Conservation (phyloP, 2,329 filamentous ascomycete species). For the Tolypocladium guangdongense region DNA sequence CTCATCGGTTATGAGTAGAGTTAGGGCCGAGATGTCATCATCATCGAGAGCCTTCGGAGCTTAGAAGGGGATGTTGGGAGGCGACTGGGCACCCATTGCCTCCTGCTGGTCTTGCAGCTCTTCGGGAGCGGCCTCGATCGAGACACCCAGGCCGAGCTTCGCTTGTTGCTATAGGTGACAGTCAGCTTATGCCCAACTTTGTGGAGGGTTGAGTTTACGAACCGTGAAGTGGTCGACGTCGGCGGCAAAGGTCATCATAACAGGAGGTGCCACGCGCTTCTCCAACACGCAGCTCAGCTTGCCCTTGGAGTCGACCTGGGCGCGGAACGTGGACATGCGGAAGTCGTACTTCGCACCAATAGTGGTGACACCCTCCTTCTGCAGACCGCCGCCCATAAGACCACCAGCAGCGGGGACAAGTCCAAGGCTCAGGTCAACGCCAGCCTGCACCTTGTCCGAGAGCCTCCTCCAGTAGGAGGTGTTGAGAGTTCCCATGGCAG, state of each 20-base stretch:
- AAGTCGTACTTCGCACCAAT: slow-evolving; percentile 98
- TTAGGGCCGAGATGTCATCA: slow-evolving; percentile 9
- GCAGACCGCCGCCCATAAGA: slow-evolving; percentile 63
- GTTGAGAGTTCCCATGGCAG: slow-evolving; percentile 73
- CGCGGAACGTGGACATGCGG: slow-evolving; percentile 87
- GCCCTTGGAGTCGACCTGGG: slow-evolving; percentile 89
- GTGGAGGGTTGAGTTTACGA: slow-evolving; percentile 27
- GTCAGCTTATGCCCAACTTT: slow-evolving; percentile 16
- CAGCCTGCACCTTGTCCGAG: slow-evolving; percentile 91
- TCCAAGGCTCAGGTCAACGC: slow-evolving; percentile 86
- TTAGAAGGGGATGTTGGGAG: slow-evolving; percentile 57
- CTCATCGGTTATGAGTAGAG: slow-evolving; percentile 11
- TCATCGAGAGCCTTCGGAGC: slow-evolving; percentile 4
- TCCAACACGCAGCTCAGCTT: slow-evolving; percentile 88
- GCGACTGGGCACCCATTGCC: slow-evolving; percentile 35
- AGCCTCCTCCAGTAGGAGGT: slow-evolving; percentile 89
- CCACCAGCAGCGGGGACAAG: slow-evolving; percentile 56
- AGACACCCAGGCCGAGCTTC: slow-evolving; percentile 89
- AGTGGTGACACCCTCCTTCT: slow-evolving; percentile 82
- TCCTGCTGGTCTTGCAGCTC: slow-evolving; percentile 83
- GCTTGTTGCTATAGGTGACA: slow-evolving; percentile 63
- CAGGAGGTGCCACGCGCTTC: slow-evolving; percentile 88
- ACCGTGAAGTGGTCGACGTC: slow-evolving; percentile 96
- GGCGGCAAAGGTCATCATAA: slow-evolving; percentile 88
- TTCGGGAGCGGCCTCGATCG: slow-evolving; percentile 75